Base-by-base conservation (phyloP, 768 basidiomycete genomes). In the Trametes gibbosa region DNA sequence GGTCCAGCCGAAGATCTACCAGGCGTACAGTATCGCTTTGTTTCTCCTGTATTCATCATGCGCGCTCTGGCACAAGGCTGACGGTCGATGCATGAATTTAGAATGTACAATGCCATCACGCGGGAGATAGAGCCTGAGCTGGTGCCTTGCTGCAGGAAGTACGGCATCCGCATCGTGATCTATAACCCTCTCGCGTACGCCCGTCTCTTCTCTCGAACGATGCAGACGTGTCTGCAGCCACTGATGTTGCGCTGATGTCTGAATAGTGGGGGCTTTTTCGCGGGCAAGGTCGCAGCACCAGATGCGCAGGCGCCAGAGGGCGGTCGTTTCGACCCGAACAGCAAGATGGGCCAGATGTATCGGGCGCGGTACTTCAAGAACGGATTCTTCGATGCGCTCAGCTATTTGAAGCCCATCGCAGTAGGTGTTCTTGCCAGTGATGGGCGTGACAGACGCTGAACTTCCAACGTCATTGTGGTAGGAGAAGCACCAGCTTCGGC, bases 81-180 rank as follows among this genome's bases (percentile, higher is more conserved):
- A 58, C 41, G 9, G 6, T 19, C 13, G 1, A 14, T 19, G 29
- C 17, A 17, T n/a, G 24, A 6, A 19, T 53, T 13, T 32, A 74
- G 74, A n/a, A 75, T 77, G 73, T 79, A 81, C 68, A 81, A 81
- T 50, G 76, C 79, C 5, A 70, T 82, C 63, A 81, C 78, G 0
- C 75, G 81, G 16, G 74, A 72, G 34, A 79, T 79, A 27, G 81
- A 81, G 60, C 43, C 76, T 2, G 79, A 81, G 66, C 72, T 87
- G 16, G 72, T 85, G 21, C 82, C 82, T 1, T 84, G 82, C 68
- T 77, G 81, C 54, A 76, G 83, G 39, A 84, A 85, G 66, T 84
- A 76, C 58, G 81, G 80, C 7, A 75, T 85, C 45, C 77, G 81
- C 42, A 76, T 85, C 60, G 82, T 83, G 43, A 76, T 79, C 51